Evolutionary conservation across 257 asterid genomes (phyloP), one percentile per base, ranked within the genome.

Genomic region (Cynanchum wilfordii): DNA sequence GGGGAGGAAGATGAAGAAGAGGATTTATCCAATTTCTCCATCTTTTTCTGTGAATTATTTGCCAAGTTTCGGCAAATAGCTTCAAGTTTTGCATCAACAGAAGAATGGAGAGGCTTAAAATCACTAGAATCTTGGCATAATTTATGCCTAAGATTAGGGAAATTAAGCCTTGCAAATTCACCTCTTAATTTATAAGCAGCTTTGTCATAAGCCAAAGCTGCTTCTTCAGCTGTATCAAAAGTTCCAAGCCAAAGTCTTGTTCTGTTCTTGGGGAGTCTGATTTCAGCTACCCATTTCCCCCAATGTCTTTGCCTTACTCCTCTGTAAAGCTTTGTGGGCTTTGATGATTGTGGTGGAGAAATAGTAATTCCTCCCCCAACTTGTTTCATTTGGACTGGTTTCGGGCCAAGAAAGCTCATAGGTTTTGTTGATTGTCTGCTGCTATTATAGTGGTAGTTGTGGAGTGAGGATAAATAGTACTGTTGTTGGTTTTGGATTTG

Each of bases 231-330:
- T 0, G 96, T 87, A 36, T 92, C 96, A 70, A 92, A 92, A 3
- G 97, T 92, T 24, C 98, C 98, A 19, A 92, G 96, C 97, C 97
- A 92, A 68, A 92, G 96, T 77, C 98, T 77, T 13, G 96, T 90
- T 33, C 97, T 77, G 88, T 88, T 92, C 85, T 81, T 92, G 0
- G 98, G 97, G 16, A 92, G 94, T 79, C 98, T 86, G 47, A 92
- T 92, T 66, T 92, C 98, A 20, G 98, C 97, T 2, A 92, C 98
- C 98, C 98, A 92, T 81, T 92, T 92, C 36, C 98, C 98, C 98
- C 97, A 90, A 60, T 92, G 98, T 24, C 98, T 69, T 83, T 92
- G 98, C 84, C 97, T 75, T 63, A 92, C 97, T 54, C 97, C 98
- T 72, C 98, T 72, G 89, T 87, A 92, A 36, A 92, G 96, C 83